phyloP scores from a whole-genome alignment of 78 protist species.

The Polysphondylium violaceum region DNA sequence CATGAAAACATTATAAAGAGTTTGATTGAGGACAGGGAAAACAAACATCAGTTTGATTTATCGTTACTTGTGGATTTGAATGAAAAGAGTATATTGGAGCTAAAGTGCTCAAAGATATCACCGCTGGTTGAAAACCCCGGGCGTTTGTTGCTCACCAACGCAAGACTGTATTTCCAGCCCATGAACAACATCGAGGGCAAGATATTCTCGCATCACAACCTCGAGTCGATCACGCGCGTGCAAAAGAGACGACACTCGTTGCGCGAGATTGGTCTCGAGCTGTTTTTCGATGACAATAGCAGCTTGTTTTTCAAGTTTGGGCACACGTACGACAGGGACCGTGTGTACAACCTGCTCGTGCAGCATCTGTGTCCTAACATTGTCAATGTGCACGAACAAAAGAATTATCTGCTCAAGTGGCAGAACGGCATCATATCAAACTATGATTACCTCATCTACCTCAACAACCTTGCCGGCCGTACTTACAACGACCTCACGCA shows the following conservation, averaged over 20 bases:
- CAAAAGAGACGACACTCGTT: slow-evolving; percentile 77
- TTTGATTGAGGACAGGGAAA: slow-evolving; percentile 64
- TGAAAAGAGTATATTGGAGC: slow-evolving; percentile 49
- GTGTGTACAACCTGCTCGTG: slow-evolving; percentile 42
- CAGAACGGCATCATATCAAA: slow-evolving; percentile 87
- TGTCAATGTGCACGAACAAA: slow-evolving; percentile 44
- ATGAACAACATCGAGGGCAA: slow-evolving; percentile 81
- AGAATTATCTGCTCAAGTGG: slow-evolving; percentile 81
- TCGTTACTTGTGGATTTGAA: slow-evolving; percentile 53
- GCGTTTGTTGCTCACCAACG: slow-evolving; percentile 81
- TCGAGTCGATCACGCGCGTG: slow-evolving; percentile 40
- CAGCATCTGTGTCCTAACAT: slow-evolving; percentile 22
- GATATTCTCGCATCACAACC: slow-evolving; percentile 69
- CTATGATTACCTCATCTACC: slow-evolving; percentile 91
- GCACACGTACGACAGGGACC: slow-evolving; percentile 19
- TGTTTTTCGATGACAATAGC: slow-evolving; percentile 66
- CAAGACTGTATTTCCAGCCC: slow-evolving; percentile 90
- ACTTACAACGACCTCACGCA: slow-evolving; percentile 93
- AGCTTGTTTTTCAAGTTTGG: slow-evolving; percentile 52
- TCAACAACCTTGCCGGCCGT: slow-evolving; percentile 92
- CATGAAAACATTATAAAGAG: slow-evolving; percentile 28
- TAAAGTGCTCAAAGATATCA: slow-evolving; percentile 73
- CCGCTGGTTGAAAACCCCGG: slow-evolving; percentile 91
- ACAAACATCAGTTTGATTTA: slow-evolving; percentile 45
- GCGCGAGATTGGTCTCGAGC: slow-evolving; percentile 79